Evolutionary conservation across 2,329 filamentous ascomycete species (phyloP).

Genomic region (Xylariaceae sp.): DNA sequence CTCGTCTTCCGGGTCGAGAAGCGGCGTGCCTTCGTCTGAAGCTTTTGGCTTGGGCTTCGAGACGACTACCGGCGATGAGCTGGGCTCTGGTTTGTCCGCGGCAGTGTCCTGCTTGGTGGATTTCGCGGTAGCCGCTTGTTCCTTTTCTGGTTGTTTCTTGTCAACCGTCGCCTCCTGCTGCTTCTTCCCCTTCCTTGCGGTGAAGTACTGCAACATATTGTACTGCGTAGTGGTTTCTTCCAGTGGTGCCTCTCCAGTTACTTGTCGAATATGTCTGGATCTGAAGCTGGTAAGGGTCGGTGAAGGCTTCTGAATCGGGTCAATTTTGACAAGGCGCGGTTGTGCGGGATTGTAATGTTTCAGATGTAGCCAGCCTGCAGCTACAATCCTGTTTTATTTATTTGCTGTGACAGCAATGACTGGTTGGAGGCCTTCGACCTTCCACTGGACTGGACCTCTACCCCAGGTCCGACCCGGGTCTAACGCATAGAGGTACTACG

Average conservation of each 20-base stretch:
- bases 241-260: neutral
- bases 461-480: neutral
- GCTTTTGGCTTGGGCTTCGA: conserved; percentile 16
- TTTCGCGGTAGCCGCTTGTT: conserved; percentile 8
- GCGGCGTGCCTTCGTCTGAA: conserved; percentile 27
- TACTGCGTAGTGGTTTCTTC: too few relatives aligned
- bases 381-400: conserved; percentile 15
- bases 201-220: conserved; percentile 55
- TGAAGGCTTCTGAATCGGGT: conserved; percentile 1
- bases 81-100: too few relatives aligned
- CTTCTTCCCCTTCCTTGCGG: conserved; percentile 57
- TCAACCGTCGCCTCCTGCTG: conserved; percentile 42
- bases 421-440: conserved; percentile 1
- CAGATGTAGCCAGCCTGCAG: neutral
- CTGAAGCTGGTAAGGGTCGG: too few relatives aligned
- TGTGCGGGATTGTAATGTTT: too few relatives aligned
- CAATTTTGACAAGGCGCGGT: neutral
- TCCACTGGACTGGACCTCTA: too few relatives aligned
- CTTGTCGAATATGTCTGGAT: neutral
- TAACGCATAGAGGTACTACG: conserved; percentile 7
- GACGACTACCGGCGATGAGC: conserved; percentile 17
- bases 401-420: conserved; percentile 3
- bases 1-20: conserved; percentile 51
- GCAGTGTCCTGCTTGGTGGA: neutral
- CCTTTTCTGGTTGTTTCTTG: conserved; percentile 17